Evolutionary conservation across 257 asterid genomes (phyloP), one percentile per base, ranked within the genome.

Genomic region (Sherardia arvensis): DNA sequence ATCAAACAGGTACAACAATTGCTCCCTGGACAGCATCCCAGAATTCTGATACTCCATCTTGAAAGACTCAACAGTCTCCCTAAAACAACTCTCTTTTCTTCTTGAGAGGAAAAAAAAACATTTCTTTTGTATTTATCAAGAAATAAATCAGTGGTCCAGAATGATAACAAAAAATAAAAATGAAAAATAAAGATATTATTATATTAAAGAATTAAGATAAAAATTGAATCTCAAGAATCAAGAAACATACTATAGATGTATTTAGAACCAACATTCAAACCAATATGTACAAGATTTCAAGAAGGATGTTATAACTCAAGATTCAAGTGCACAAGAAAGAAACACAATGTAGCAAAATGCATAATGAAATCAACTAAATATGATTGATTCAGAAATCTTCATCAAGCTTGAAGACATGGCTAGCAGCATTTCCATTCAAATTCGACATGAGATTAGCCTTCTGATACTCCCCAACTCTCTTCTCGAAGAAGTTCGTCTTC

Each of bases 401-500:
- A 48, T 89, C 96, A 72, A 87, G 4, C 27, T 77, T 87, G 74
- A 92, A 87, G 30, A 72, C 91, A 64, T 80, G 91, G 25, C 67
- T 29, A 1, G 51, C 77, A 9, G 83, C 91, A 73, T 78, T 84
- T 0, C 79, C 87, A 20, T 80, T 87, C 82, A 92, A 69, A 65
- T 84, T 84, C 0, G 75, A 70, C 97, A 90, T 87, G 9, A 93
- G 86, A 0, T 90, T 83, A 0, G 99, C 97, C 66, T 85, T 93
- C 79, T 90, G 97, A 69, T 93, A 93, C 12, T 93, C 99, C 10
- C 99, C 97, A 18, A 90, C 99, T 59, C 99, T 76, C 68, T 87
- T 93, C 86, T 93, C 99, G 20, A 93, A 93, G 84, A 93, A 87
- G 59, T 93, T 93, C 0, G 99, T 90, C 85, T 93, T 87, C 66